Evolutionary conservation across 768 basidiomycete genomes (phyloP).

Genomic region (Clitopilus passeckerianus): DNA sequence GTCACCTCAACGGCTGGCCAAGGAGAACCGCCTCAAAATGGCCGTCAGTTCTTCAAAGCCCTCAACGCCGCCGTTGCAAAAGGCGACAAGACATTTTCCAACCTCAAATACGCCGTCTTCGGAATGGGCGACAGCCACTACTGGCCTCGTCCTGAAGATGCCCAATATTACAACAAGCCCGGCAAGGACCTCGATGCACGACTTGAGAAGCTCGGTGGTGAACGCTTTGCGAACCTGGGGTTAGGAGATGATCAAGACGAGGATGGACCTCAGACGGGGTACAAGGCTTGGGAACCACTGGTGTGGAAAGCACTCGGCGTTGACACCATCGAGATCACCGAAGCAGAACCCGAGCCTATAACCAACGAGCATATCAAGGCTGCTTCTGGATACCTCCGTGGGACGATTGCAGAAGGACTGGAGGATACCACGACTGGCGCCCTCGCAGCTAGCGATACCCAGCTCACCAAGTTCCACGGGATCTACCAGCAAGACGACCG

Average conservation of each 20-base stretch:
- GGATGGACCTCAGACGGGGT: constrained; percentile 93
- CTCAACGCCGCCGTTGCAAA: constrained; percentile 59
- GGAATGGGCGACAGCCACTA: constrained; percentile 98
- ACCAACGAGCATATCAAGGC: constrained; percentile 99
- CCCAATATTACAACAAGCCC: constrained; percentile 98
- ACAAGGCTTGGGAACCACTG: constrained; percentile 91
- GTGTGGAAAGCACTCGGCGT: constrained; percentile 96
- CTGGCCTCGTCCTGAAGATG: constrained; percentile 96
- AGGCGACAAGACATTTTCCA: constrained; percentile 55
- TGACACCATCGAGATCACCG: constrained; percentile 79
- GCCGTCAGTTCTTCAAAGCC: constrained; percentile 82
- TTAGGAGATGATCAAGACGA: constrained; percentile 97
- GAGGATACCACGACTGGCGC: constrained; percentile 83
- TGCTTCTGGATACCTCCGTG: constrained; percentile 88
- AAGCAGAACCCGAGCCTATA: constrained; percentile 94
- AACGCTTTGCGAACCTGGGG: constrained; percentile 70
- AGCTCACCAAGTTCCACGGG: constrained; percentile 97
- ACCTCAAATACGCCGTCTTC: constrained; percentile 80
- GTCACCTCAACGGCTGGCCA: constrained; percentile 94
- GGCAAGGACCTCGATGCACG: constrained; percentile 84
- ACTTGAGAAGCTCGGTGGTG: constrained; percentile 74
- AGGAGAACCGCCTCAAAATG: constrained; percentile 97
- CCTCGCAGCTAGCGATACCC: constrained; percentile 86
- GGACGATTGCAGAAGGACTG: constrained; percentile 92
- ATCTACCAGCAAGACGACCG: constrained; percentile 98